Base-by-base conservation (phyloP, 2,329 filamentous ascomycete species). In the Apiospora arundinis region DNA sequence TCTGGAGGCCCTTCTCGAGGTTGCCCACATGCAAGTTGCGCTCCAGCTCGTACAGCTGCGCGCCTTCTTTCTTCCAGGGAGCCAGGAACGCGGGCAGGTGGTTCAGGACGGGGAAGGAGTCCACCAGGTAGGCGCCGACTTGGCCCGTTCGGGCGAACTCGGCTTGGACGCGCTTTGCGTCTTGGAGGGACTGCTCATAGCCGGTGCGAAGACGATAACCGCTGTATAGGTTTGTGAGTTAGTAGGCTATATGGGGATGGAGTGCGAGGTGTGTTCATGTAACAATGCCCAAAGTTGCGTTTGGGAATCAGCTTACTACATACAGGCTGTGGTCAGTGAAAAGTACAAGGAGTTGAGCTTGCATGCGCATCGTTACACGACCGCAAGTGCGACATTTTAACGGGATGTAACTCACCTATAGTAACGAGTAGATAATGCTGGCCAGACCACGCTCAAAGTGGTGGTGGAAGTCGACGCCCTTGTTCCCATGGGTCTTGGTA, bases 31-130 rank as follows among this genome's bases (percentile, higher is more conserved):
- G 78, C 1, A 81, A 73, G 8, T 74, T 71, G 1, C 72, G 46
- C 72, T 80, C 74, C 5, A 76, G 70, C 65, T 73, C 65, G 69
- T 72, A 79, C 0, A 78, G 74, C n/a, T 72, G 70, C 8, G 80
- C 80, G 5, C 76, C 80, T 40, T 79, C 74, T 45, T 49, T 73
- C 70, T 81, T 81, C 81, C 81, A 82, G 0, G 79, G 81, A 0
- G 81, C 78, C 0, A 86, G 73, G 11, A 72, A 72, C 0, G 67
- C 70, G 0, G 85, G 85, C 0, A 87, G 77, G 40, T 76, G 23
- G 69, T 86, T 83, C 1, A 87, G 79, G 4, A 77, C 49, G 0
- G 85, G 85, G 42, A 86, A 76, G 0, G 80, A 76, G 71, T 87
- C 85, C 1, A 84, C 83, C 0, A 85, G 74, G 74, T 80, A 80